Conservation (phyloP, 441 rosid genomes). For the Pelargonium myrrhifolium region DNA sequence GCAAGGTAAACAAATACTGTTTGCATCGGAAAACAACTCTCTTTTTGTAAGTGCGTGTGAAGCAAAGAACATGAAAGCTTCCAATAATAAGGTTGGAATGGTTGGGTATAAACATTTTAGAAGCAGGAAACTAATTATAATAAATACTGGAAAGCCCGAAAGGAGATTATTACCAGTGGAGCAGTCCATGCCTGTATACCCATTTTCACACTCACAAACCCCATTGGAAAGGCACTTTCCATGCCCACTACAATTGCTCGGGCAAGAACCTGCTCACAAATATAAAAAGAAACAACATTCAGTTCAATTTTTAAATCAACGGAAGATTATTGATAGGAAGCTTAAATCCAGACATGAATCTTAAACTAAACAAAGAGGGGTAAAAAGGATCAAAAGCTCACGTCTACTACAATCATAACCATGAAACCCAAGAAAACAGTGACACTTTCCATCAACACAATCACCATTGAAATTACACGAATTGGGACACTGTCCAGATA, state of each 20-base stretch:
- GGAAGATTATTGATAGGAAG: not conserved
- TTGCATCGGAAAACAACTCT: no score
- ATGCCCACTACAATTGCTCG: slow-evolving; percentile 62
- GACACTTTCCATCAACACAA: slow-evolving; percentile 78
- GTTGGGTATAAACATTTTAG: not conserved
- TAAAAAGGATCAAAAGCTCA: slow-evolving; percentile 33
- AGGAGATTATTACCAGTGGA: not conserved
- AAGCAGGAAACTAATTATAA: not conserved
- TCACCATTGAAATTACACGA: slow-evolving; percentile 88
- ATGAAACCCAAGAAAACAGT: slow-evolving; percentile 81
- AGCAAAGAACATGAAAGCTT: not conserved
- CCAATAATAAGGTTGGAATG: not conserved
- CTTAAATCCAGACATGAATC: not conserved
- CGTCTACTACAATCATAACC: slow-evolving; percentile 85
- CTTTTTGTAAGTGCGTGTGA: no score
- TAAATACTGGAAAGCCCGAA: not conserved
- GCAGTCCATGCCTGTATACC: slow-evolving; percentile 4
- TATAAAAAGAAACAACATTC: not conserved
- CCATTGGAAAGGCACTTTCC: slow-evolving; percentile 78
- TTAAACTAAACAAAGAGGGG: not conserved
- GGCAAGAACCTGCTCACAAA: slow-evolving; percentile 58
- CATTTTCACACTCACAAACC: slow-evolving; percentile 60
- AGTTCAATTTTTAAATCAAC: not conserved
- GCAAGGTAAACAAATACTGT: no score
- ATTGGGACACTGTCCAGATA: slow-evolving; percentile 65